Evolutionary conservation across 2,329 filamentous ascomycete genomes (phyloP).

Genomic region (Laburnicola sp.): DNA sequence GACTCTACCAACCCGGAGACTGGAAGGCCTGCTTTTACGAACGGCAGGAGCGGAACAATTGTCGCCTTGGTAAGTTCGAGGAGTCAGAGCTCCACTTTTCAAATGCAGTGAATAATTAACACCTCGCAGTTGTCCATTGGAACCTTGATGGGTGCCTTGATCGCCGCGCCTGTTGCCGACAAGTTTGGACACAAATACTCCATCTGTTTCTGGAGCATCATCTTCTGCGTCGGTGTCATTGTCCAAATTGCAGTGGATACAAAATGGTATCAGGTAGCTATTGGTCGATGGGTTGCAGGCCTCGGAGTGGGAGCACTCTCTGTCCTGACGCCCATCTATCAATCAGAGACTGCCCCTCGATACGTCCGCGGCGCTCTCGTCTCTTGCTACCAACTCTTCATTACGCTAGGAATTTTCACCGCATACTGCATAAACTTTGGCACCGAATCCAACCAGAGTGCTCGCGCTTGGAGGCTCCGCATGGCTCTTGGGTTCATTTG

Average conservation of each 20-base stretch:
- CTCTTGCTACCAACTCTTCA: slow-evolving; percentile 67
- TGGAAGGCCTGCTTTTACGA: slow-evolving; percentile 32
- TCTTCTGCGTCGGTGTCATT: slow-evolving; percentile 66
- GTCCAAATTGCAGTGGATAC: slow-evolving; percentile 64
- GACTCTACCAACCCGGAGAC: slow-evolving; percentile 27
- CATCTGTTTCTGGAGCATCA: slow-evolving; percentile 65
- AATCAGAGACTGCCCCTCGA: slow-evolving; percentile 66
- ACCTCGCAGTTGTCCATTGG: slow-evolving; percentile 63
- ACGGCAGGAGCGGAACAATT: slow-evolving; percentile 39
- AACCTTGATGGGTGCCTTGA: slow-evolving; percentile 72
- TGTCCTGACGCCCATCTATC: slow-evolving; percentile 63
- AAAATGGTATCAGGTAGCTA: slow-evolving; percentile 66
- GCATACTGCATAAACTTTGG: slow-evolving; percentile 61
- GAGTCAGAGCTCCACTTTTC: slow-evolving; percentile 5
- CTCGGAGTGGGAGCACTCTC: slow-evolving; percentile 67
- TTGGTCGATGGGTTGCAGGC: slow-evolving; percentile 68
- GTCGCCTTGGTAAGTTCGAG: slow-evolving; percentile 34
- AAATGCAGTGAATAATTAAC: slow-evolving; percentile 4
- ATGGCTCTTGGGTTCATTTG: slow-evolving; percentile 63
- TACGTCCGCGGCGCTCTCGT: slow-evolving; percentile 67
- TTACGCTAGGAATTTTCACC: slow-evolving; percentile 67
- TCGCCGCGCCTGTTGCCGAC: slow-evolving; percentile 62
- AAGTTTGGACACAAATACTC: slow-evolving; percentile 63
- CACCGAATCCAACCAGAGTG: slow-evolving; percentile 54
- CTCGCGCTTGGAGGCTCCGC: slow-evolving; percentile 65